A percentile compares a stretch with the other conserved stretches of the same genome.
Evolutionary conservation across 1,139 yeast species (phyloP).

Genomic region (Pichia sp.): DNA sequence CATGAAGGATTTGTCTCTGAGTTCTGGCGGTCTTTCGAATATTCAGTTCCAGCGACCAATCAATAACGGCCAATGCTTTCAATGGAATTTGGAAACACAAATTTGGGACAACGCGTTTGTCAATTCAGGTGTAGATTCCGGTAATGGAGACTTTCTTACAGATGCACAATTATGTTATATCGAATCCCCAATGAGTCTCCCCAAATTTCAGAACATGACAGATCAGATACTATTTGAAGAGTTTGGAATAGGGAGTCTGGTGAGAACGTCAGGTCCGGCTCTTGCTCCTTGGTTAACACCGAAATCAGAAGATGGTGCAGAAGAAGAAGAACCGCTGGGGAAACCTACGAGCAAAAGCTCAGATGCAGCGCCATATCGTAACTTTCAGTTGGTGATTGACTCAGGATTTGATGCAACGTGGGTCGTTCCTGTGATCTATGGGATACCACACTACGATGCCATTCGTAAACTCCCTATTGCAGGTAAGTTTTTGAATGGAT

Average conservation of each 20-base stretch:
- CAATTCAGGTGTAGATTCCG: constrained; percentile 27
- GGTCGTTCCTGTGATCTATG: constrained; percentile 78
- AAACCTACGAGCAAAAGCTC: too few species aligned
- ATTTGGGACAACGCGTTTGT: constrained; percentile 81
- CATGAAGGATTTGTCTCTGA: constrained; percentile 48
- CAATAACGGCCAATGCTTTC: constrained; percentile 80
- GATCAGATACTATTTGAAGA: constrained; percentile 96
- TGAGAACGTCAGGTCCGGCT: constrained; percentile 57
- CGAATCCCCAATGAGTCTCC: constrained; percentile 78
- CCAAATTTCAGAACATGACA: constrained; percentile 74
- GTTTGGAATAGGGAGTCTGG: constrained; percentile 67
- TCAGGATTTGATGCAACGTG: constrained; percentile 86
- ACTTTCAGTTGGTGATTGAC: constrained; percentile 77
- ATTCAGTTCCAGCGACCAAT: constrained; percentile 72
- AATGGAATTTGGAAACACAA: constrained; percentile 91
- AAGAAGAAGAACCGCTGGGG: too few species aligned
- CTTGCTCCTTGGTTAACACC: constrained; percentile 59
- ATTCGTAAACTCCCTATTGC: constrained; percentile 73
- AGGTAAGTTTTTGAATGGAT: constrained; percentile 78
- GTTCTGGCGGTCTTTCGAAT: constrained; percentile 38
- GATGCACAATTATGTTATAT: constrained; percentile 51
- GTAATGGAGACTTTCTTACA: constrained; percentile 36
- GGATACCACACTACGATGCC: constrained; percentile 72
- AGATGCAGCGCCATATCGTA: constrained; percentile 26
- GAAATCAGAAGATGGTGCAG: constrained; percentile 10